Base-by-base conservation (phyloP, 257 asterid species). In the Thymus mandschuricus region DNA sequence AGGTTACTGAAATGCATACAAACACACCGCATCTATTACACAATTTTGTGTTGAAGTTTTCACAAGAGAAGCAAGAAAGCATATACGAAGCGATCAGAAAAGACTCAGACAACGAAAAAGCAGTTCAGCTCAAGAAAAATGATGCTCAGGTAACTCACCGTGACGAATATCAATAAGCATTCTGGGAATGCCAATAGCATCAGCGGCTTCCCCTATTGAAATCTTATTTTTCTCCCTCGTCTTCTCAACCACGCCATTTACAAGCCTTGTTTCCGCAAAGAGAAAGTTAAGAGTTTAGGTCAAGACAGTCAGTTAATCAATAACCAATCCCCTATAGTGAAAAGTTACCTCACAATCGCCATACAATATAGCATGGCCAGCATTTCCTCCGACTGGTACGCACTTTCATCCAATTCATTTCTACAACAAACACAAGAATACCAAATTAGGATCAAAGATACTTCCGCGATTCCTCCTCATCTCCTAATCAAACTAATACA, bases 121-220 rank as follows among this genome's bases (percentile, higher is more conserved):
- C 35, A 62, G 34, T 54, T 60, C 8, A 57, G 55, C 51, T 65
- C 56, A 28, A 60, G 31, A 78, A 10, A 67, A 55, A 70, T 55
- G 72, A 70, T 55, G 72, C 31, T 44, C 43, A 43, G 60, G 44
- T 65, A 44, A 60, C 76, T 81, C 70, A 91, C 98, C 97, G 71
- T 93, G 98, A 51, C 98, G 97, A 77, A 93, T 84, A 79, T 93
- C 98, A 56, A 93, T 91, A 60, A 93, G 85, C 96, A 89, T 84
- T 65, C 98, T 83, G 58, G 96, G 98, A 77, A 93, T 80, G 69
- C 88, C 94, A 64, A 85, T 77, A 69, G 83, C 90, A 74, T 81
- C 83, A 57, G 98, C 98, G 30, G 97, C 97, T 79, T 85, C 95
- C 59, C 91, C 96, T 11, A 91, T 91, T 50, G 98, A 93, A 64